Percentiles rank a stretch among this genome's conserved stretches.
Evolutionary conservation across 306 rosid genomes (phyloP).

Genomic region (Acacia crassicarpa): DNA sequence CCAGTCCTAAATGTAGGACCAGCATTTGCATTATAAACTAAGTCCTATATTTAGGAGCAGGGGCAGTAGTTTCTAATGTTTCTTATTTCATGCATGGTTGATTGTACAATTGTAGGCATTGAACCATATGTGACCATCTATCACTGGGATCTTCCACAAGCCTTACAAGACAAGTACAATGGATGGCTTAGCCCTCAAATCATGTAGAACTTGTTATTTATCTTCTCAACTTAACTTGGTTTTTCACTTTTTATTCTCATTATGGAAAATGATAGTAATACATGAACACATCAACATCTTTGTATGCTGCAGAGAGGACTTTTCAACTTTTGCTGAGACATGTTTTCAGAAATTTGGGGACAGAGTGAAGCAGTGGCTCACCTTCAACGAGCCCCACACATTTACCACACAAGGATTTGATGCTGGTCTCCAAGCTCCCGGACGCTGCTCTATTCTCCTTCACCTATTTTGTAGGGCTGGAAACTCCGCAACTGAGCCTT

Average conservation of each 20-base stretch:
- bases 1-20: no score
- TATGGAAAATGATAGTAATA: neutral
- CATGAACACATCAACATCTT: neutral
- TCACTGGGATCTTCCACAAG: conserved; percentile 98
- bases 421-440: conserved; percentile 85
- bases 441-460: conserved; percentile 77
- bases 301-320: conserved; percentile 64
- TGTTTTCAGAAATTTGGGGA: conserved; percentile 91
- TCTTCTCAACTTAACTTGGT: neutral
- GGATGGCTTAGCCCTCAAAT: conserved; percentile 85
- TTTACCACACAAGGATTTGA: conserved; percentile 84
- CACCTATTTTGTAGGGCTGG: conserved; percentile 66
- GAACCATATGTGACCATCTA: conserved; percentile 90
- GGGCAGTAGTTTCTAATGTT: neutral
- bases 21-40: no score
- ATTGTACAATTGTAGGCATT: conserved; percentile 50
- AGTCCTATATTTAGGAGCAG: no score
- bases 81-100: conserved; percentile 20
- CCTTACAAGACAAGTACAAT: conserved; percentile 72
- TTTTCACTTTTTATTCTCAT: conserved; percentile 10
- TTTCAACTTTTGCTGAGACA: conserved; percentile 67
- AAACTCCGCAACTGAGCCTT: conserved; percentile 83
- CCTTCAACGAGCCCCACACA: conserved; percentile 93
- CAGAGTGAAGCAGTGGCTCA: conserved; percentile 94
- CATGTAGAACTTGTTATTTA: conserved; percentile 47